Evolutionary conservation across 2,329 filamentous ascomycete species (phyloP).

Genomic region (Fusarium sp.): DNA sequence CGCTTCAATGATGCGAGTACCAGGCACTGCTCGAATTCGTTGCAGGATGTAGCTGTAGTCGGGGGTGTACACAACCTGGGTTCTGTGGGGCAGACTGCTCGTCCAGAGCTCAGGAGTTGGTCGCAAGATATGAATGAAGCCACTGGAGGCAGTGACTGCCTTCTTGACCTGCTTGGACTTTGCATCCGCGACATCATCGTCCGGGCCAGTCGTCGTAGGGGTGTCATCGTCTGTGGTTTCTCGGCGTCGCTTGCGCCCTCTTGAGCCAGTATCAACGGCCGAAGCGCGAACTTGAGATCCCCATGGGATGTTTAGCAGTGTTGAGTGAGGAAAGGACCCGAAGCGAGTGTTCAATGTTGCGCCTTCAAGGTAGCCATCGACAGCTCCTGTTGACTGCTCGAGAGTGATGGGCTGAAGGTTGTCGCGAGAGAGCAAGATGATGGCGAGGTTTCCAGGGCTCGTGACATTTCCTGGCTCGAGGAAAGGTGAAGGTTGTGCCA

Average conservation of each 20-base stretch:
- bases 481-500: conserved; percentile 76
- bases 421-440: conserved; percentile 91
- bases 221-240: conserved; percentile 59
- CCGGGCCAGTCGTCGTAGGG: conserved; percentile 48
- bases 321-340: conserved; percentile 87
- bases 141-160: conserved; percentile 67
- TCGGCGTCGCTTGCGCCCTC: conserved; percentile 76
- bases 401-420: conserved; percentile 82
- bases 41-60: conserved; percentile 89
- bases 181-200: conserved; percentile 48
- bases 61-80: conserved; percentile 87
- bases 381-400: conserved; percentile 68
- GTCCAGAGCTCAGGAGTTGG: conserved; percentile 89
- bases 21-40: conserved; percentile 78
- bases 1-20: conserved; percentile 80
- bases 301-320: conserved; percentile 83
- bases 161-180: conserved; percentile 57
- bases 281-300: conserved; percentile 92
- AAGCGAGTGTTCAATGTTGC: conserved; percentile 92
- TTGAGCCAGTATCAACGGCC: conserved; percentile 89
- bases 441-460: conserved; percentile 75
- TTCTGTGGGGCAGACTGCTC: conserved; percentile 80
- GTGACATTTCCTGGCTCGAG: conserved; percentile 76
- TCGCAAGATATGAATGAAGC: conserved; percentile 82
- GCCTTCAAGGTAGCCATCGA: conserved; percentile 80